Evolutionary conservation across 2,329 filamentous ascomycete genomes (phyloP), one percentile per base, ranked within the genome.

Genomic region (Fusarium buharicum): DNA sequence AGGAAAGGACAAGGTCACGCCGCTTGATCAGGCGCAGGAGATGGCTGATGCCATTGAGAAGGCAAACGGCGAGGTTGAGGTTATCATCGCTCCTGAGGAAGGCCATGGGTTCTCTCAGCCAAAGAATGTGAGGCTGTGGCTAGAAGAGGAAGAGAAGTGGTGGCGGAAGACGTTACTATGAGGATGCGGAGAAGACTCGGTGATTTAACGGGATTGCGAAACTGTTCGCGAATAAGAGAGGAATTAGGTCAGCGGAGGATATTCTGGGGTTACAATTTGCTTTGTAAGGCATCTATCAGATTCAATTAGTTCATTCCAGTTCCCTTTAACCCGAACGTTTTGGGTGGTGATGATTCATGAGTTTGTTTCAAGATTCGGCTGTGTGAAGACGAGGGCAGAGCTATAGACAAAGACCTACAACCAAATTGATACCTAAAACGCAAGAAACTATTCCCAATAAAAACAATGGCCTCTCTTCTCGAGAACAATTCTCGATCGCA

Each of bases 1-100:
- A 0, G 77, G 77, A 3, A 74, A 74, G 4, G 86, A 89, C 64
- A 81, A 79, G 36, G 79, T 88, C 2, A 86, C 88, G 14, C 86
- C 85, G 0, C 70, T 83, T n/a, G 76, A 79, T 14, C 86, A 89
- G 68, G 82, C 83, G 3, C 73, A 78, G 28, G 77, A 82, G 48
- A 84, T 89, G 70, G 78, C 81, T 10, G 71, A 73, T 36, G 76
- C 77, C n/a, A 74, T 85, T 18, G 70, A 71, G 47, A 64, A 70
- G 10, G 74, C 72, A 2, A 80, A 78, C 0, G 75, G 77, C 1
- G 73, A 81, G 22, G 81, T 84, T 5, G 75, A 77, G 52, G 69
- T 85, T 4, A 74, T 84, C 14, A 74, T 82, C 24, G 79, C 80
- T 28, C 72, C 78, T 4, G 81, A 79, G 3, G 82, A 86, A 62